Base-by-base conservation (phyloP, 768 basidiomycete genomes). In the Tulasnella sp. region DNA sequence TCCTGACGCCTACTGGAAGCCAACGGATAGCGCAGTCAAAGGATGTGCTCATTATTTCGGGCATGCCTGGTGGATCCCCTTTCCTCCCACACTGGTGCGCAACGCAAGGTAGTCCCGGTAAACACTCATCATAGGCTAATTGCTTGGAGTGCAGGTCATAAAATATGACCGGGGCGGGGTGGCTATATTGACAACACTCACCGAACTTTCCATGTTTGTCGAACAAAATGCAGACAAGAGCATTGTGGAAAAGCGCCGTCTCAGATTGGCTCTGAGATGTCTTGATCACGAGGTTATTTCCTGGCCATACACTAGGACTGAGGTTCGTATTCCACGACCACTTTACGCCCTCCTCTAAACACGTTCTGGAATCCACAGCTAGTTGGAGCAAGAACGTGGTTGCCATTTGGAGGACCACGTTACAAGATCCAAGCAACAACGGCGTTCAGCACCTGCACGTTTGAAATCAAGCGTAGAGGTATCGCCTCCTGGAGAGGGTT, bases 21-120 rank as follows among this genome's bases (percentile, higher is more conserved):
- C 75, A 52, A 19, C 80, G 82, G n/a, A 76, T 39, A 14, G 71
- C 24, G 18, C 36, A 83, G 85, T 74, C 5, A 84, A 86, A 0
- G 85, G 86, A 0, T 87, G 88, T 77, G 86, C 86, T 3, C 88
- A 87, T 62, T 89, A 86, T 83, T 95, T 94, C 83, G 93, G 93
- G 12, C 92, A 93, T 80, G 90, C 92, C 12, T 94, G 92, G 91
- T 91, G 92, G 89, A 88, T 93, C 39, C 92, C 93, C 3, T 94
- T 95, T 82, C 93, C 93, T 0, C 92, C 93, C 0, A 90, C 91
- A 0, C 85, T 93, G 77, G 91, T 91, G 81, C 40, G 80, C 74
- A 76, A 87, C 31, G 52, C 75, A 19, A 62, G n/a, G 77, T 80
- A 39, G 21, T 44, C 44, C 62, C 31, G 27, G 36, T 27, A 31